Evolutionary conservation across 2,329 filamentous ascomycete genomes (phyloP).

Genomic region (Ceratocystis alfenasii): DNA sequence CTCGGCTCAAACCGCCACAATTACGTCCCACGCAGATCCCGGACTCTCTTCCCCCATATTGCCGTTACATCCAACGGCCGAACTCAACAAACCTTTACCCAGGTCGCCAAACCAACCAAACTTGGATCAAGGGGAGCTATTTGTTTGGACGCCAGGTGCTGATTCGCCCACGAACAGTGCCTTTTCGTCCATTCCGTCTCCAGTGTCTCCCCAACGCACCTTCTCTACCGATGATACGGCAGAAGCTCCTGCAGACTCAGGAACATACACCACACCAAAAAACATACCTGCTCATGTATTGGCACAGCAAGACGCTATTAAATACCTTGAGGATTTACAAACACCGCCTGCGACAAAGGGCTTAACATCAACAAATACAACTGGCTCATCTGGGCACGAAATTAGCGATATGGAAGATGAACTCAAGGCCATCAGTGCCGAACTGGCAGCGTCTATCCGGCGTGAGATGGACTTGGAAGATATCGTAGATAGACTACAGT

Average conservation of each 20-base stretch:
- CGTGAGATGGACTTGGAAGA: slow-evolving; percentile 96
- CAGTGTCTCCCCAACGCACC: slow-evolving; percentile 35
- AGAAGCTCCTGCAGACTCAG: slow-evolving; percentile 25
- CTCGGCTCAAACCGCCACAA: slow-evolving; percentile 17
- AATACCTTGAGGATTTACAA: slow-evolving; percentile 42
- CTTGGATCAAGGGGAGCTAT: slow-evolving; percentile 38
- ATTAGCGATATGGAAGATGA: slow-evolving; percentile 90
- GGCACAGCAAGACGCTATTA: slow-evolving; percentile 33
- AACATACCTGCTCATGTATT: slow-evolving; percentile 32
- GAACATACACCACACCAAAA: slow-evolving; percentile 28
- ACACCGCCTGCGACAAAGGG: slow-evolving; percentile 33
- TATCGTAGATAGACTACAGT: slow-evolving; percentile 73
- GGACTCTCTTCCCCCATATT: slow-evolving; percentile 27
- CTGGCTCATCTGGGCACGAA: slow-evolving; percentile 37
- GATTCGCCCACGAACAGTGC: slow-evolving; percentile 39
- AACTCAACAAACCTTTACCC: slow-evolving; percentile 44
- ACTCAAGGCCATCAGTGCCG: slow-evolving; percentile 80
- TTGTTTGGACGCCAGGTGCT: slow-evolving; percentile 37
- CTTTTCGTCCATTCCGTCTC: slow-evolving; percentile 44
- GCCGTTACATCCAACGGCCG: slow-evolving; percentile 28
- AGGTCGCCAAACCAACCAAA: slow-evolving; percentile 40
- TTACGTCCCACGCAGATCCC: slow-evolving; percentile 24
- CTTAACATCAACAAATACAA: slow-evolving; percentile 23
- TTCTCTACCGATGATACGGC: slow-evolving; percentile 30
- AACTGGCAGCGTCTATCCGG: slow-evolving; percentile 83